Percentiles rank a stretch among this genome's conserved stretches.
Conservation (phyloP, 345 rosid species). For the Corymbia maculata region DNA sequence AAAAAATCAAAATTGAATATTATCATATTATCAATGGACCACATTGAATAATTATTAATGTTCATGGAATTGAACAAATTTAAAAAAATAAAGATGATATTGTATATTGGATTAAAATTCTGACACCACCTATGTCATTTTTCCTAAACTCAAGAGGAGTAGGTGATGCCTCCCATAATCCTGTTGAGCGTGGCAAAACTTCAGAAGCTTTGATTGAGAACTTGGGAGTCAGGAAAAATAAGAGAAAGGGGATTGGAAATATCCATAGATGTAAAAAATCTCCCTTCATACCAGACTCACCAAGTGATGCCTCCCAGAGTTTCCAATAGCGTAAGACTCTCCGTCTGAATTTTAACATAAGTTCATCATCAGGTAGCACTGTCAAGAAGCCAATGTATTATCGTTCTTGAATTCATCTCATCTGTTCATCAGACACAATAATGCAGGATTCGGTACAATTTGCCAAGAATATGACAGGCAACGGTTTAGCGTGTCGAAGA, state of each 20-base stretch:
- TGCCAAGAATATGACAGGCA: not conserved
- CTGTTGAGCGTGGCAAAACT: not conserved
- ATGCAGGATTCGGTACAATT: not conserved
- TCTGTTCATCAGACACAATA: not conserved
- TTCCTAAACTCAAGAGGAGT: not conserved
- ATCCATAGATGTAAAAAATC: not conserved
- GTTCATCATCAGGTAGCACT: not conserved
- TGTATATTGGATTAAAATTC: rapidly evolving
- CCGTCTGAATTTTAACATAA: not conserved
- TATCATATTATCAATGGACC: not conserved
- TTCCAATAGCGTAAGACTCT: not conserved
- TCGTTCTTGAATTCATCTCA: not conserved
- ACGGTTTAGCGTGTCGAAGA: not conserved
- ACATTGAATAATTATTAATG: not conserved
- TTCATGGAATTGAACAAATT: not conserved
- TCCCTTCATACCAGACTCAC: not conserved
- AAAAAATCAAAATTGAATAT: not conserved
- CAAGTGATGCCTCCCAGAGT: no score
- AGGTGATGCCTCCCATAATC: not conserved
- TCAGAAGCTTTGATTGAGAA: not conserved
- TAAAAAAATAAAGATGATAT: not conserved
- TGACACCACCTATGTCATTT: rapidly evolving
- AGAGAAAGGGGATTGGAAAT: not conserved
- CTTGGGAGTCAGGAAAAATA: not conserved
- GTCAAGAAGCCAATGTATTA: not conserved